Percentiles rank a stretch among this genome's conserved stretches.
Conservation (phyloP, 371 early-diverging fungal genomes). For the Blakeslea trispora region DNA sequence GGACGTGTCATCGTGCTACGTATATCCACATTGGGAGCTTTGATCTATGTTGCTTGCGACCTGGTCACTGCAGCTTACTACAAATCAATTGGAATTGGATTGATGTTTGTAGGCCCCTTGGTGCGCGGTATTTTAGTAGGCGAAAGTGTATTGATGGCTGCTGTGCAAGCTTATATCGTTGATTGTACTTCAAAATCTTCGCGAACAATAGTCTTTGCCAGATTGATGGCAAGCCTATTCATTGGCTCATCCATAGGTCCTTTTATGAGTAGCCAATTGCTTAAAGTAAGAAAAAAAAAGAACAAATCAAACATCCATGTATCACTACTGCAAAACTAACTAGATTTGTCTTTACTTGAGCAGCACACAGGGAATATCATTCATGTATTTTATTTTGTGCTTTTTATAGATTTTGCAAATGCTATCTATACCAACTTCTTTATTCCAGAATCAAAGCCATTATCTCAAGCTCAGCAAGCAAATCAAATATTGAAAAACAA, state of each 20-base stretch:
- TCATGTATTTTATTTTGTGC: conserved; percentile 39
- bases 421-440: conserved; percentile 26
- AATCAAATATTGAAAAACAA: conserved; percentile 1
- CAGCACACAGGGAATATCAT: conserved; percentile 31
- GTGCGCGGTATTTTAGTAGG: conserved; percentile 40
- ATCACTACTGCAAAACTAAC: no score
- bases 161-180: conserved; percentile 44
- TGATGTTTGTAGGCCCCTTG: conserved; percentile 40
- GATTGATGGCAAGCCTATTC: conserved; percentile 34
- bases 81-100: conserved; percentile 25
- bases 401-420: conserved; percentile 20
- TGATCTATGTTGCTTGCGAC: conserved; percentile 22
- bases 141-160: conserved; percentile 31
- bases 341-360: no score
- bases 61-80: conserved; percentile 28
- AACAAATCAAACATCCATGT: no score
- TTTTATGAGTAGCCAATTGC: conserved; percentile 12
- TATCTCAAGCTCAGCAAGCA: background rate
- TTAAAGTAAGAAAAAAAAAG: conserved; percentile 7
- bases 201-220: conserved; percentile 37
- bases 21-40: conserved; percentile 31
- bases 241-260: conserved; percentile 37
- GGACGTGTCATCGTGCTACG: conserved; percentile 31
- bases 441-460: conserved; percentile 51
- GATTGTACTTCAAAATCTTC: conserved; percentile 31